phyloP scores from a whole-genome alignment of 495 filamentous ascomycete genomes.

The Staphylotrichum tortipilum region DNA sequence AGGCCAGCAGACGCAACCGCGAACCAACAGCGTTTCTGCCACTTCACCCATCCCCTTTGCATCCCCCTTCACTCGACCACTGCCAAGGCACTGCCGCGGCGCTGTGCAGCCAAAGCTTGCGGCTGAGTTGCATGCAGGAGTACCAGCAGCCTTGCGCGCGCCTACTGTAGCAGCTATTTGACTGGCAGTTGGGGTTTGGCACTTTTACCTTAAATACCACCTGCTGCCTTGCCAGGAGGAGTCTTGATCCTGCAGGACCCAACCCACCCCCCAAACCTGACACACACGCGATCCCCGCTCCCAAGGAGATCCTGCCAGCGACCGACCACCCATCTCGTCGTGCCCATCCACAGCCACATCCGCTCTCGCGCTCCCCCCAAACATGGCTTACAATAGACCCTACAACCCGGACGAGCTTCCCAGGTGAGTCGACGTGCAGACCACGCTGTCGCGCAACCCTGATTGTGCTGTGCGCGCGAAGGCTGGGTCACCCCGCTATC shows the following conservation, averaged over 20 bases:
- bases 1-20: no score
- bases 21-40: no score
- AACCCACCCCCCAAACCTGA: constrained; percentile 13
- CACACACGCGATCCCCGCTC: no score
- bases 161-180: no score
- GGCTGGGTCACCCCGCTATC: constrained; percentile 3
- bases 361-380: no score
- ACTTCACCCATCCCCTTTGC: background rate
- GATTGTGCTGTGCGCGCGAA: constrained; percentile 9
- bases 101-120: constrained; percentile 1
- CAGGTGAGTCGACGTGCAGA: constrained; percentile 54
- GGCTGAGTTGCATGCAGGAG: constrained; percentile 18
- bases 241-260: background rate
- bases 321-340: constrained; percentile 11
- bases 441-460: background rate
- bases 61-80: background rate
- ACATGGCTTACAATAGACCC: constrained; percentile 88
- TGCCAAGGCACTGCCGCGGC: constrained; percentile 3
- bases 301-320: constrained; percentile 12
- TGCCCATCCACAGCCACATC: constrained; percentile 4
- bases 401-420: constrained; percentile 97
- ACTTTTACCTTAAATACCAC: constrained; percentile 9
- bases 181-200: no score
- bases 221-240: background rate
- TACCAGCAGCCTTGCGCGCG: no score